Evolutionary conservation across 768 basidiomycete species (phyloP), one percentile per base, ranked within the genome.

Genomic region (Naganishia randhawae): DNA sequence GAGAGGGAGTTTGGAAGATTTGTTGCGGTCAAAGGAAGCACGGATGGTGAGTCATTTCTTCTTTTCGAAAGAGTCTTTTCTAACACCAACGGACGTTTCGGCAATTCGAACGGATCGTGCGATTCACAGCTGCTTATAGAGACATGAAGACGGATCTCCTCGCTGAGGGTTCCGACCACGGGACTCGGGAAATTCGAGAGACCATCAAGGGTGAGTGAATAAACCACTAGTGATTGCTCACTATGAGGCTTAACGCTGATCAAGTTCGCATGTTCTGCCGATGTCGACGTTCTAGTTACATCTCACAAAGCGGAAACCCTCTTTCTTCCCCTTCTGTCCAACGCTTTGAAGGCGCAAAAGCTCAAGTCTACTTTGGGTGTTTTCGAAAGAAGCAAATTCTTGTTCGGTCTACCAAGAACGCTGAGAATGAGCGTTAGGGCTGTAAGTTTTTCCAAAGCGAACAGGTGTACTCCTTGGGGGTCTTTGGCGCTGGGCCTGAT

Each of bases 1-100:
- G 94, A 97, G 78, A 92, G 97, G 73, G 96, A 98, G 79, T 97
- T 98, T 80, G 94, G 98, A 81, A 85, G 92, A 14, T 99, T 98
- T 75, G 95, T 98, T 19, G 90, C 91, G 2, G 95, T 99, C 66
- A 99, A 99, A 75, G 91, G 91, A 10, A 90, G 90, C 10, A 95
- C 91, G n/a, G 94, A 95, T 80, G 89, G 94, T 93, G 78, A 63
- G 76, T 73, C 61, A 48, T 17, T 19, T 29, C 45, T 17, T 32
- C 17, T 9, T 19, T 61, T 45, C 10, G 29, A 52, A 8, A 19
- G 0, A 9, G 19, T 35, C 13, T 5, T 50, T 37, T 14, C 39
- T 4, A 22, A 19, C 27, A 16, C 39, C 29, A 19, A 50, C 45
- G 37, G n/a, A n/a, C n/a, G n/a, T n/a, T n/a, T n/a, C n/a, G n/a